Conservation (phyloP, 2,329 filamentous ascomycete species). For the Hawksworthiomyces lignivorus region DNA sequence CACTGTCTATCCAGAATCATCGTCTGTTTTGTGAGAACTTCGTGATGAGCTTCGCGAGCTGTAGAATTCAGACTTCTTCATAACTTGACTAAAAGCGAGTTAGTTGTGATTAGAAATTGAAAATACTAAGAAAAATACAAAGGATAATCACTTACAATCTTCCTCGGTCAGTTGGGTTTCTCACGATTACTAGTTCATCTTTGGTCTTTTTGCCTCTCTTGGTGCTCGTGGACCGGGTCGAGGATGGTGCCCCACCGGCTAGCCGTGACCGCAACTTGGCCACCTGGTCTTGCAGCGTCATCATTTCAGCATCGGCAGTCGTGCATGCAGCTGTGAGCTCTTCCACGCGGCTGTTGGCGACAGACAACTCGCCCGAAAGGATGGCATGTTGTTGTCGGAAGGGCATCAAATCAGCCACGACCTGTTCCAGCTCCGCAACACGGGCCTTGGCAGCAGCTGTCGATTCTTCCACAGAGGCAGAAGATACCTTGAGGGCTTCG, state of each 20-base stretch:
- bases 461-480: too few relatives aligned
- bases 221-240: not conserved
- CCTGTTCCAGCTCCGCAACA: not conserved
- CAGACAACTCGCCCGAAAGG: conserved; percentile 3
- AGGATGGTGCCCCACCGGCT: not conserved
- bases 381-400: not conserved
- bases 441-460: not conserved
- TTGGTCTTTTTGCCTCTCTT: conserved; percentile 9
- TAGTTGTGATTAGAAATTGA: not conserved
- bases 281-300: conserved; percentile 11
- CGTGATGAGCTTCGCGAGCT: conserved; percentile 12
- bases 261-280: conserved; percentile 11
- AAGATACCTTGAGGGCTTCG: not conserved
- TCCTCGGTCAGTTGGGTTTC: conserved; percentile 13
- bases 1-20: conserved; percentile 7
- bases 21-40: conserved; percentile 9
- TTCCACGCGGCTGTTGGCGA: not conserved
- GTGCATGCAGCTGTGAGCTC: conserved; percentile 5
- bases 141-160: conserved; percentile 10
- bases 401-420: not conserved
- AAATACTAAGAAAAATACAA: not conserved
- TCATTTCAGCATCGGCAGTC: conserved; percentile 7
- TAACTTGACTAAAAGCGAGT: conserved; percentile 10
- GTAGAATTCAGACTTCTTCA: conserved; percentile 14
- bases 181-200: conserved; percentile 15